Conservation (phyloP, 176 grass and related monocot genomes). For the Ananas comosus region DNA sequence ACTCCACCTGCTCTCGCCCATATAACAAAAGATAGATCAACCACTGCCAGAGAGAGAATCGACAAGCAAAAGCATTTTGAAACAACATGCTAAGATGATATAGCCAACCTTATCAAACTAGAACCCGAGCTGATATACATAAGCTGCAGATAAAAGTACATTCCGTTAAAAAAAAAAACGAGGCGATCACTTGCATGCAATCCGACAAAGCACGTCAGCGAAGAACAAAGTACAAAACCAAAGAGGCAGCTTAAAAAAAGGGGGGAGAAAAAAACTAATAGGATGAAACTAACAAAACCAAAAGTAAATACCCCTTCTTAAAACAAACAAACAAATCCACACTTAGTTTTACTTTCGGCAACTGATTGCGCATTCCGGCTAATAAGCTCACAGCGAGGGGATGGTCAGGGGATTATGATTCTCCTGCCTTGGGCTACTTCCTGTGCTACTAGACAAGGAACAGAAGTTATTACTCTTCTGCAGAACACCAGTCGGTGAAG, state of each 20-base stretch:
- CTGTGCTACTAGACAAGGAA: constrained; percentile 39
- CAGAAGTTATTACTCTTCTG: constrained; percentile 40
- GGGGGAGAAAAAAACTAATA: background rate
- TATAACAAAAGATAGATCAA: too few species aligned
- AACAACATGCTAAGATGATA: too few species aligned
- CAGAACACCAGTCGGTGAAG: constrained; percentile 42
- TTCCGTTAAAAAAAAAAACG: background rate
- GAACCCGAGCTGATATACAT: background rate
- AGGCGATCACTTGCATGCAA: background rate
- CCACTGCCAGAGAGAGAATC: too few species aligned
- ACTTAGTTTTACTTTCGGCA: too few species aligned
- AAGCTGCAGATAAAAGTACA: background rate
- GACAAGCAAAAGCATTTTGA: too few species aligned
- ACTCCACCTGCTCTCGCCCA: too few species aligned
- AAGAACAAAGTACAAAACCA: constrained; percentile 1
- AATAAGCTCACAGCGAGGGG: constrained; percentile 35
- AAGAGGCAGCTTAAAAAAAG: background rate
- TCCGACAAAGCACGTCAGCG: background rate
- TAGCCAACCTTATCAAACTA: too few species aligned
- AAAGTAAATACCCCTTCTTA: background rate
- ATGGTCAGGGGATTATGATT: constrained; percentile 52
- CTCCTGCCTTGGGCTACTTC: constrained; percentile 35
- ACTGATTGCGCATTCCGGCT: constrained; percentile 5
- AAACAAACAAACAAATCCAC: background rate
- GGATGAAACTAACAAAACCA: background rate